Evolutionary conservation across 106 monocot species (phyloP), one percentile per base, ranked within the genome.

Genomic region (Dioscorea dumetorum): DNA sequence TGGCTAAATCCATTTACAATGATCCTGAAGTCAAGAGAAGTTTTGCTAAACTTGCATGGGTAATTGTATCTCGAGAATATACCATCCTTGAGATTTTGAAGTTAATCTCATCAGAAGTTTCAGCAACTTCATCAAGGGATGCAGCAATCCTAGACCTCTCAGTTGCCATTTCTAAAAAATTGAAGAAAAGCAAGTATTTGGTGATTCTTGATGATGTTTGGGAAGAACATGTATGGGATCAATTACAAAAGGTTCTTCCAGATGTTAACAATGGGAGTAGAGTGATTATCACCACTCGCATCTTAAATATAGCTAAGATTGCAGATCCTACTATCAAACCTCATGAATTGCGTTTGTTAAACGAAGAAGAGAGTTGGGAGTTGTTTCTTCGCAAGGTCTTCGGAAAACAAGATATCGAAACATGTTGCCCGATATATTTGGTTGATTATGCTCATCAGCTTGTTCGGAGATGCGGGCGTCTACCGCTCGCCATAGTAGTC

Each of bases 181-280:
- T 80, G 22, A 19, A 66, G 24, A 20, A 14, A 4, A 35, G 19
- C 22, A 80, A 58, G 22, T 79, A 69, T 31, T 32, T 79, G 24
- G 63, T 79, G 1, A 68, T 79, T 1, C 18, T 79, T 18, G 80
- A 80, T 54, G 74, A 80, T 50, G 48, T 80, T 1, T 70, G 80
- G 74, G 50, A 16, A 4, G 24, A 8, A 13, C 63, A 62, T 8
- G 33, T 71, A n/a, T 70, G 64, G 80, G 50, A 34, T 9, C 20
- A 33, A 14, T 13, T 80, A 33, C 59, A 49, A 34, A 8, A 14
- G 12, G 48, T 22, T 23, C 48, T 80, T 31, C 74, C 80, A 19
- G 48, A 70, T 59, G 57, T 49, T 8, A 53, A 4, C 7, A 74
- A 66, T 24, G 74, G 74, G 2, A 79, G 79, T 17, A 13, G 63